These are phyloP conservation scores for Neckera pumila DNA, from an alignment of 225 moss, liverwort and hornwort genomes.

Conservation along the genomic window DNA sequence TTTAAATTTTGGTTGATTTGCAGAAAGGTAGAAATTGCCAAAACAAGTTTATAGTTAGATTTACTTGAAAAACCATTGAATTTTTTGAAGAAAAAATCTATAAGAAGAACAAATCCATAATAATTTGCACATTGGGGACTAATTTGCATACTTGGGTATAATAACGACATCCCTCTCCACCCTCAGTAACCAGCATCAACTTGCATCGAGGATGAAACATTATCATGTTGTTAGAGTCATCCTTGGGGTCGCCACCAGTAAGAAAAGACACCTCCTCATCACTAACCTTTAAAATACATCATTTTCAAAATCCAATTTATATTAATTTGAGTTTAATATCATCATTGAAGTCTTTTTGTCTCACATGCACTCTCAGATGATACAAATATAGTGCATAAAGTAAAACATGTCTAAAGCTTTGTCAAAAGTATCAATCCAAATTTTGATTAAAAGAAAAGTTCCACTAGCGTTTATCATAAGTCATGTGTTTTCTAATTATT, in stretches of 20 bases:
- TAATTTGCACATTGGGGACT: background rate
- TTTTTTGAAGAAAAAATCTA: background rate
- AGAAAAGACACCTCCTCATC: conserved; percentile 47
- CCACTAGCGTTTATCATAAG: accelerated
- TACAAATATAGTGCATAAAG: background rate
- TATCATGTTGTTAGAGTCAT: conserved; percentile 30
- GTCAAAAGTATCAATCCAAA: background rate
- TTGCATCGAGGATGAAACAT: conserved; percentile 44
- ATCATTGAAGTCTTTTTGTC: background rate
- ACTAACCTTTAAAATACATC: conserved; percentile 18
- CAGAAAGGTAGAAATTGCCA: background rate
- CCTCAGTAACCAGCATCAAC: conserved; percentile 48
- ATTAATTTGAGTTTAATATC: background rate
- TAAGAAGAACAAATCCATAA: too few relatives aligned
- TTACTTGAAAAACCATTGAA: background rate
- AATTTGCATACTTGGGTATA: conserved; percentile 21
- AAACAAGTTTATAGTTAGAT: background rate
- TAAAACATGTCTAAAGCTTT: background rate
- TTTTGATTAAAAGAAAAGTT: background rate
- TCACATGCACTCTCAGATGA: background rate
- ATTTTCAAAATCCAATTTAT: background rate
- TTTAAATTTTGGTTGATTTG: background rate
- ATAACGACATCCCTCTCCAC: conserved; percentile 41
- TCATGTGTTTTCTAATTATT: background rate
- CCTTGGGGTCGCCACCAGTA: conserved; percentile 30